phyloP scores from a whole-genome alignment of 306 rosid species.

The Cicer pinnatifidum region DNA sequence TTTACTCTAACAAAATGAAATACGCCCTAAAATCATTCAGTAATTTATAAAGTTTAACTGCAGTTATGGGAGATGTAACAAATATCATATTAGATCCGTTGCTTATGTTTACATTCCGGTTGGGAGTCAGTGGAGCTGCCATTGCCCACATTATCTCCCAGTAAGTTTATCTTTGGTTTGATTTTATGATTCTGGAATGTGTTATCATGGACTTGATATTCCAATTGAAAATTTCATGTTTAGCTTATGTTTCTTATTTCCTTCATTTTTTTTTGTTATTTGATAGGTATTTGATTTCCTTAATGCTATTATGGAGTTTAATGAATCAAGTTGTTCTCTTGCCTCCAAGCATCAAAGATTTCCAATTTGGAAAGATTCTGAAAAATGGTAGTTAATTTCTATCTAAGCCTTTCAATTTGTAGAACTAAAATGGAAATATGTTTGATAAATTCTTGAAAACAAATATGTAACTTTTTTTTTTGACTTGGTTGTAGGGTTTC shows the following conservation, averaged over 20 bases:
- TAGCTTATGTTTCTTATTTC: conserved; percentile 32
- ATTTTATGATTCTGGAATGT: conserved; percentile 21
- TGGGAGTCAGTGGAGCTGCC: conserved; percentile 87
- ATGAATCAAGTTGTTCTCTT: conserved; percentile 67
- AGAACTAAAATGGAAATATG: too few species aligned
- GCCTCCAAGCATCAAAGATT: conserved; percentile 67
- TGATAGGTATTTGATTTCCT: conserved; percentile 67
- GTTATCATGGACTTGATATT: conserved; percentile 17
- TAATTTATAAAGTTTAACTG: conserved; percentile 37
- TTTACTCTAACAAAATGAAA: background rate
- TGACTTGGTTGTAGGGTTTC: conserved; percentile 55
- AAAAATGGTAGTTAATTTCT: conserved; percentile 61
- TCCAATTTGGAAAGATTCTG: conserved; percentile 63
- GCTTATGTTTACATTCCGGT: conserved; percentile 59
- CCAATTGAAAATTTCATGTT: background rate
- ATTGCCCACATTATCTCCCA: conserved; percentile 85
- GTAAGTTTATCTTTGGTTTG: conserved; percentile 51
- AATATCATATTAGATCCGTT: conserved; percentile 74
- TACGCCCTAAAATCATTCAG: background rate
- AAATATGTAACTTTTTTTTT: conserved; percentile 9
- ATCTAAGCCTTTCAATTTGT: conserved; percentile 5
- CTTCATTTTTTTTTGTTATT: conserved; percentile 10
- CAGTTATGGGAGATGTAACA: conserved; percentile 65
- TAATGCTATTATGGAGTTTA: conserved; percentile 68
- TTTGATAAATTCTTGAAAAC: background rate